phyloP scores from a whole-genome alignment of 768 basidiomycete species.

The Macrocybe gigantea region DNA sequence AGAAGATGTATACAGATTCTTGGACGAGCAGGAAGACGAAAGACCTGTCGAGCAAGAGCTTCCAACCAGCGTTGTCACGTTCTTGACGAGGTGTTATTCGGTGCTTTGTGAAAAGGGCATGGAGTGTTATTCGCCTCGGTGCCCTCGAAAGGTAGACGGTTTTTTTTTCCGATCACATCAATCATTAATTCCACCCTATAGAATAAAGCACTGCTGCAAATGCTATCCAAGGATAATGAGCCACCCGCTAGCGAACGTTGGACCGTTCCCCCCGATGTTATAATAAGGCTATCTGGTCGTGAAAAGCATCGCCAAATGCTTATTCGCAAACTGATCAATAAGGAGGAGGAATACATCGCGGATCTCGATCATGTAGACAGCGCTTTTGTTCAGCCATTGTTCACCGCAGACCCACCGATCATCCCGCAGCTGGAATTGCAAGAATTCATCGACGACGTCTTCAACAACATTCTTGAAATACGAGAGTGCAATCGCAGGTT shows the following conservation, averaged over 20 bases:
- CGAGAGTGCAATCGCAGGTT: slow-evolving; percentile 74
- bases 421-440: slow-evolving; percentile 52
- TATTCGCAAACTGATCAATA: slow-evolving; percentile 85
- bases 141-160: slow-evolving; percentile 57
- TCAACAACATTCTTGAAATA: slow-evolving; percentile 82
- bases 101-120: slow-evolving; percentile 74
- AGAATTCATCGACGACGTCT: slow-evolving; percentile 82
- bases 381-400: slow-evolving; percentile 50
- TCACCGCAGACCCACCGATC: slow-evolving; percentile 34
- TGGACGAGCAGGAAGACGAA: slow-evolving; percentile 77
- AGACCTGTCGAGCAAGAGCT: slow-evolving; percentile 49
- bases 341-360: slow-evolving; percentile 85
- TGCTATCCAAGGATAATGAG: slow-evolving; percentile 17
- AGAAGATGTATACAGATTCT: slow-evolving; percentile 92
- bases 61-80: slow-evolving; percentile 85
- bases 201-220: slow-evolving; percentile 24
- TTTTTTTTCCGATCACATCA: not conserved
- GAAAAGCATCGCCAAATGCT: slow-evolving; percentile 84
- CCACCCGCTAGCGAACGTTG: slow-evolving; percentile 38
- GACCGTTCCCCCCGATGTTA: slow-evolving; percentile 37
- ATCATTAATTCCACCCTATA: slow-evolving; percentile 5
- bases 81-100: slow-evolving; percentile 85
- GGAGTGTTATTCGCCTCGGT: slow-evolving; percentile 80
- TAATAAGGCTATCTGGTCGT: slow-evolving; percentile 53
- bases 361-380: slow-evolving; percentile 83